Evolutionary conservation across 1,284 basidiomycete species (phyloP), one percentile per base, ranked within the genome.

Genomic region (Boletellus dicymbophilus): DNA sequence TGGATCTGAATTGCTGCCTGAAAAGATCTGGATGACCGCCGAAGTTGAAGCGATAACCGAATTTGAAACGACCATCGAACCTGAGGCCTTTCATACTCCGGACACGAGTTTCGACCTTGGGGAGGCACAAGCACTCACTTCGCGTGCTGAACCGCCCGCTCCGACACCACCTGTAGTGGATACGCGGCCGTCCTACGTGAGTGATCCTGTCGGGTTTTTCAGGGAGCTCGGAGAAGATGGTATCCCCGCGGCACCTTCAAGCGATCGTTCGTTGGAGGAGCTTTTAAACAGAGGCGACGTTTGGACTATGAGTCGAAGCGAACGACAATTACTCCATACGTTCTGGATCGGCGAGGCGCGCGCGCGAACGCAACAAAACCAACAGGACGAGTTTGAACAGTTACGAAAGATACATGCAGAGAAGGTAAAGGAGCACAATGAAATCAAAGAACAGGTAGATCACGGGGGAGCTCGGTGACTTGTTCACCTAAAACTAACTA

Each of bases 301-400:
- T 23, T 83, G 81, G 81, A 40, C 30, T 0, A 70, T 79, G 65
- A 77, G 74, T 11, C 44, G 33, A 10, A 6, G 26, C 1, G 81
- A 83, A 55, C 73, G 81, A 9, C 38, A 52, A 2, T 51, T 39
- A 1, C 60, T 82, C 4, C 61, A 75, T 43, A 43, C 47, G 2
- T 69, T 57, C 28, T 78, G 76, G 76, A 55, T 59, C 1, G 60
- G 65, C 11, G 46, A 63, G 44, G 60, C 65, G 16, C 60, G 65
- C 4, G 49, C 57, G 3, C 44, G 53, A 4, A 44, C 65, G n/a
- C 68, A 73, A 39, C 52, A 66, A 11, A 65, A 58, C 9, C 68
- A 74, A 31, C 62, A 69, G 1, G 64, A 69, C 52, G 74, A 70
- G 20, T 73, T 73, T 28, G 65, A 70, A 15, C 53, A 61, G 0